These are phyloP conservation scores for Pseudodiploospora longispora DNA, from an alignment of 2,329 filamentous ascomycete genomes.

Conservation along the genomic window DNA sequence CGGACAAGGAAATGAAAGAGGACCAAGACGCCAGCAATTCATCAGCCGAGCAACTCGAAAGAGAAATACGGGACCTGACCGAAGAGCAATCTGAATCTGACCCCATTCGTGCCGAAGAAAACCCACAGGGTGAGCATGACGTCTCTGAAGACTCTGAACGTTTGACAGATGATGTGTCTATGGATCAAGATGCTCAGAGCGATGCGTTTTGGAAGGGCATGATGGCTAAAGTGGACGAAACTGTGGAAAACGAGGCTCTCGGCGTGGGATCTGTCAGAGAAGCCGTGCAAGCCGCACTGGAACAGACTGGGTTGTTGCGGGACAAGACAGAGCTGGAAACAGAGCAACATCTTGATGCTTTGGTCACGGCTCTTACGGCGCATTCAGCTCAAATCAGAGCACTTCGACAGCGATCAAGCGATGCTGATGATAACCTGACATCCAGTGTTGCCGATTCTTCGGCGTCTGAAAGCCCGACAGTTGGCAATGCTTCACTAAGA, in stretches of 20 bases:
- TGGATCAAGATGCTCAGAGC: conserved; percentile 17
- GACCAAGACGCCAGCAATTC: conserved; percentile 64
- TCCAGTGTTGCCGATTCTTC: neutral
- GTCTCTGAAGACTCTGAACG: conserved; percentile 16
- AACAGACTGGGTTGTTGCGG: conserved; percentile 44
- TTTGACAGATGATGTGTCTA: conserved; percentile 10
- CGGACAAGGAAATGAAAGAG: conserved; percentile 57
- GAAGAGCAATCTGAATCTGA: conserved; percentile 22
- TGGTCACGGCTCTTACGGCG: conserved; percentile 40
- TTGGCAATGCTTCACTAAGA: conserved; percentile 24
- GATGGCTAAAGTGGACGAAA: conserved; percentile 46
- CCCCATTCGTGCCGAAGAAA: conserved; percentile 9
- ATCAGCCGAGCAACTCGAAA: conserved; percentile 62
- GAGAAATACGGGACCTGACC: conserved; percentile 46
- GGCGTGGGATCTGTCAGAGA: conserved; percentile 45
- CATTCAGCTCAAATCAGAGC: conserved; percentile 20
- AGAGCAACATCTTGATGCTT: conserved; percentile 39
- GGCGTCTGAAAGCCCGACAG: conserved; percentile 4
- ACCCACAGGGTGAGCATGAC: conserved; percentile 12
- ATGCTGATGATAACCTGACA: conserved; percentile 9
- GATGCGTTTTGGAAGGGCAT: conserved; percentile 45
- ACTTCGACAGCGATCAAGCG: conserved; percentile 8
- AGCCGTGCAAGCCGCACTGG: conserved; percentile 46
- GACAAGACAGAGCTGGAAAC: conserved; percentile 37
- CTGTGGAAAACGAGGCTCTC: conserved; percentile 48